Base-by-base conservation (phyloP, 2,329 filamentous ascomycete genomes). In the Hypoxylon sp. region DNA sequence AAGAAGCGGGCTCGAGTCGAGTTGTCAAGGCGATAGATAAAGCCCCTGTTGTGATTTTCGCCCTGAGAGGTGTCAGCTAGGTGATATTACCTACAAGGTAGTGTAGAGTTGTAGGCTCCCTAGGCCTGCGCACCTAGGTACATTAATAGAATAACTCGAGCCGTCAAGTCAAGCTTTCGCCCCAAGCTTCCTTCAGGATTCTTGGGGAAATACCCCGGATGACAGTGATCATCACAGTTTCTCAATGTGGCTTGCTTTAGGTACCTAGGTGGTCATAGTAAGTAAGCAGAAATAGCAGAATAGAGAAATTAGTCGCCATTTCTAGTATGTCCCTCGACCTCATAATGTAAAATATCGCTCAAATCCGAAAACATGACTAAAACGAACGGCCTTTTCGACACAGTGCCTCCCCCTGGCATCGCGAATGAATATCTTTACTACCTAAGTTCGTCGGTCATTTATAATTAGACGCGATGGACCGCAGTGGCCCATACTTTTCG, bases 381-480 rank as follows among this genome's bases (percentile, higher is more conserved):
- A 56, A 37, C 27, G 30, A 60, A 58, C 27, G 20, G 30, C n/a
- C 33, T 30, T 49, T 56, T 31, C 49, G 40, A 40, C 30, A 55
- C n/a, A 40, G 40, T 42, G 37, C 40, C 40, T 14, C 17, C 35
- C 59, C 65, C 60, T 66, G 46, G 55, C 59, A 50, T 64, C 27
- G 44, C 35, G 31, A 61, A 48, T 35, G 68, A 66, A 27, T 46
- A 71, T 71, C 68, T 54, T 71, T 66, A 20, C 68, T 62, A 8
- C 51, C 46, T 61, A 61, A 22, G 55, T 51, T 22, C 17, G 40
- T 68, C 65, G 68, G 68, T 71, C 65, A 66, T 66, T 68, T 66
- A 71, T 71, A 66, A 61, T 68, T 71, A 71, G 65, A 71, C 50
- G 59, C 50, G 42, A 60, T 64, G 59, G 62, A 58, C 59, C 54